Base-by-base conservation (phyloP, 2,329 filamentous ascomycete genomes). In the Fusarium sp. region DNA sequence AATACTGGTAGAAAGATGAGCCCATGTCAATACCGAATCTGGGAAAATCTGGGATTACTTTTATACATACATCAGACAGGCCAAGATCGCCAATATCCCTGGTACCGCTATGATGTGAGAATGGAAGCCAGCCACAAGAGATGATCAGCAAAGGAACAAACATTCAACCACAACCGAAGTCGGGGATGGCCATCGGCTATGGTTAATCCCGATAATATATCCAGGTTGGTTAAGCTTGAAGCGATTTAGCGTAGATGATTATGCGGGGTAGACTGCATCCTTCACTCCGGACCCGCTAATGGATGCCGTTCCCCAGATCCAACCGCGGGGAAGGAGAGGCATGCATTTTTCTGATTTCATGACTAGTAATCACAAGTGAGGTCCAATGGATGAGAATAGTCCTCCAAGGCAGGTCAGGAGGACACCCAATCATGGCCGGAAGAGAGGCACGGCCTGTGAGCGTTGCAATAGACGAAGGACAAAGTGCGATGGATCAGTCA, bases 391-490 rank as follows among this genome's bases (percentile, higher is more conserved):
- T 1, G 11, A 35, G 5, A 2, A 9, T 0, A 20, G 10, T 5
- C 2, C n/a, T 26, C 41, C 17, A 15, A 15, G 15, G 23, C 6
- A 18, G 0, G 9, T 2, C 12, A 12, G 8, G 2, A 6, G 15
- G 3, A 26, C 7, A 1, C 14, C 32, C 2, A 48, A 64, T 6
- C 30, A 41, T 6, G 49, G 42, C 0, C 27, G 18, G 5, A 65
- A 64, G n/a, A 64, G 62, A 64, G 52, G 60, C 0, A 57, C 37
- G 3, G 60, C 49, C 0, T 49, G 60, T 13, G 60, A 49, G 9
- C 37, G 62, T 4, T 65, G 50, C 12, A 65, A 64, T 23, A 63
- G 38, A 11, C 32, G 49, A 1, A 38, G 60, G 30, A 65, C 49
- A 6, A 64, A 65, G 15, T 65, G 60, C 6, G 60, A 65, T 27